Conservation (phyloP, 495 filamentous ascomycete genomes). For the Hypoxylon fragiforme region DNA sequence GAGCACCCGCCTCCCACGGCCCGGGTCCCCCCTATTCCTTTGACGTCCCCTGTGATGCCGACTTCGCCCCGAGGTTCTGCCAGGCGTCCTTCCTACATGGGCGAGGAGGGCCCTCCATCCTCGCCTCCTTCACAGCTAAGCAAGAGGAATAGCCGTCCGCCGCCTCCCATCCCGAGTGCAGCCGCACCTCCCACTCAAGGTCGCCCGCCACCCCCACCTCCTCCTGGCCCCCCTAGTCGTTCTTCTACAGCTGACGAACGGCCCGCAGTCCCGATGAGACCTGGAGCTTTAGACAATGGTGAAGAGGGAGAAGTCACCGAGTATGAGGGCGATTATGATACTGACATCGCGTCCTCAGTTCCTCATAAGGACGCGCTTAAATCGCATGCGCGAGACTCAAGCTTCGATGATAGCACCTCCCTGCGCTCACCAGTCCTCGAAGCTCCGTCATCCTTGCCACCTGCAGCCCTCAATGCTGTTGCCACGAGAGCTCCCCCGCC, state of each 20-base stretch:
- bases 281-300: slow-evolving; percentile 59
- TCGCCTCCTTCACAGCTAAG: slow-evolving; percentile 46
- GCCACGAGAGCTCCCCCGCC: slow-evolving; percentile 54
- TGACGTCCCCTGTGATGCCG: slow-evolving; percentile 54
- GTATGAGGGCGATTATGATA: slow-evolving; percentile 98
- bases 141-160: slow-evolving; percentile 57
- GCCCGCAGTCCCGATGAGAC: slow-evolving; percentile 39
- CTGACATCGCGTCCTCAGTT: slow-evolving; percentile 88
- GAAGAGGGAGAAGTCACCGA: slow-evolving; percentile 84
- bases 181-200: slow-evolving; percentile 57
- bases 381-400: slow-evolving; percentile 75
- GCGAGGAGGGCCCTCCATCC: slow-evolving; percentile 48
- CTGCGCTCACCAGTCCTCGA: slow-evolving; percentile 52
- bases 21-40: slow-evolving; percentile 51
- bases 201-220: slow-evolving; percentile 79
- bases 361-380: slow-evolving; percentile 91
- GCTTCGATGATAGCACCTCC: slow-evolving; percentile 58
- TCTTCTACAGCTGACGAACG: slow-evolving; percentile 63
- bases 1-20: slow-evolving; percentile 43
- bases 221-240: slow-evolving; percentile 62
- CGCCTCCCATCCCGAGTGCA: slow-evolving; percentile 53
- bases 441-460: slow-evolving; percentile 47
- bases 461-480: slow-evolving; percentile 47
- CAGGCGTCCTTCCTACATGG: slow-evolving; percentile 56
- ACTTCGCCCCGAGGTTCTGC: slow-evolving; percentile 58